Evolutionary conservation across 2,329 filamentous ascomycete species (phyloP).

Genomic region (Penicillium sp.): DNA sequence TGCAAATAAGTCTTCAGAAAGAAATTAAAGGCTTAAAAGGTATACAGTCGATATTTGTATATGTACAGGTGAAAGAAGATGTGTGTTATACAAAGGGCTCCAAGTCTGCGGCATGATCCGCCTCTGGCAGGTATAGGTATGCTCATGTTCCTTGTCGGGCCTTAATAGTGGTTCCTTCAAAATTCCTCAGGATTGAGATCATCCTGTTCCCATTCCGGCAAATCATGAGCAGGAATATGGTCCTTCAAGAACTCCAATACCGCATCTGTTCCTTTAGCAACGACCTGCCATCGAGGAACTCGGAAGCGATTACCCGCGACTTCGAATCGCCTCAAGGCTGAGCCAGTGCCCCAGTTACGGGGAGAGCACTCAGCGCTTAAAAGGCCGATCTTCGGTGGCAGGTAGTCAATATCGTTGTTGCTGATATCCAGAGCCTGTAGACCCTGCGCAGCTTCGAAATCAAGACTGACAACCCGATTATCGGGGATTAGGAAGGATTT

Average conservation of each 20-base stretch:
- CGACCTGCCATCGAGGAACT: constrained; percentile 80
- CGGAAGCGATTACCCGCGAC: constrained; percentile 85
- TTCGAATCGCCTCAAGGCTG: constrained; percentile 68
- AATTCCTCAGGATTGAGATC: constrained; percentile 7
- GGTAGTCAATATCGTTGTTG: constrained; percentile 81
- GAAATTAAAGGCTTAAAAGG: not conserved
- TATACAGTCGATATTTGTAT: constrained; percentile 3
- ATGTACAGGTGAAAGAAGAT: constrained; percentile 13
- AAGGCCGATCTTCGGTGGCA: constrained; percentile 81
- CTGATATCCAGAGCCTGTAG: constrained; percentile 76
- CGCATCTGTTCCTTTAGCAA: constrained; percentile 86
- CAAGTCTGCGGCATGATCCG: too few species aligned
- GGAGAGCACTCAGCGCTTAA: constrained; percentile 62
- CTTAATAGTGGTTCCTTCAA: constrained; percentile 16
- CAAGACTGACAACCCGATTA: constrained; percentile 76
- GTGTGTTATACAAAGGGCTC: constrained; percentile 19
- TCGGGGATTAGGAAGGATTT: constrained; percentile 74
- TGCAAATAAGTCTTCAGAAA: not conserved
- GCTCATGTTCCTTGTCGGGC: constrained; percentile 4
- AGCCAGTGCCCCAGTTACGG: constrained; percentile 44
- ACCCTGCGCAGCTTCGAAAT: constrained; percentile 74
- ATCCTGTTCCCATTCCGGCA: constrained; percentile 43
- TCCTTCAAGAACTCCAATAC: constrained; percentile 80
- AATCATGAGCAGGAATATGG: constrained; percentile 63
- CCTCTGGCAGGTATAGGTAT: too few species aligned